phyloP scores from a whole-genome alignment of 768 basidiomycete genomes.

The Aureoboletus auriporus region DNA sequence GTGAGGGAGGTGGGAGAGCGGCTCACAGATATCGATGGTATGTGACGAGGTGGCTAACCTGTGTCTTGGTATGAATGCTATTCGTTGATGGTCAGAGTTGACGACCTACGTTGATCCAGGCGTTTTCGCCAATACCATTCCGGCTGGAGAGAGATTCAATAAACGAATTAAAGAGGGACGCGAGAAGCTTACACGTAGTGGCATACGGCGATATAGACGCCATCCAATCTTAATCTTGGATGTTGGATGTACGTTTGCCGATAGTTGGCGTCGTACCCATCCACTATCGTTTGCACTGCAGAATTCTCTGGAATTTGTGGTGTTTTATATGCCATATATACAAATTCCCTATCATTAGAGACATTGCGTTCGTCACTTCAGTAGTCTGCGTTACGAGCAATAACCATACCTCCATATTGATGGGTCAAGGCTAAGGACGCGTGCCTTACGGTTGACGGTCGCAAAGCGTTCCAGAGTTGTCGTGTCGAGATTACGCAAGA shows the following conservation, averaged over 20 bases:
- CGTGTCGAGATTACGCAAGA: conserved; percentile 65
- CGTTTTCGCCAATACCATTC: conserved; percentile 77
- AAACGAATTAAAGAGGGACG: conserved; percentile 1
- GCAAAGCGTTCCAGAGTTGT: conserved; percentile 77
- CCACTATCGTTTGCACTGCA: conserved; percentile 45
- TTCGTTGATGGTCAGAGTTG: not conserved
- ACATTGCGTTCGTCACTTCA: conserved; percentile 1
- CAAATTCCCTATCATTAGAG: conserved; percentile 49
- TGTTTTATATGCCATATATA: conserved; percentile 61
- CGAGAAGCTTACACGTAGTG: conserved; percentile 70
- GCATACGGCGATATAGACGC: conserved; percentile 88
- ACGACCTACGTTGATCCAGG: conserved; percentile 77
- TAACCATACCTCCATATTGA: conserved; percentile 68
- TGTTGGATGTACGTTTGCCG: conserved; percentile 79
- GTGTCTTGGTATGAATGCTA: conserved; percentile 1
- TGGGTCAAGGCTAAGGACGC: conserved; percentile 65
- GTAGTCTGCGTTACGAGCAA: not conserved
- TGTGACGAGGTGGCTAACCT: conserved; percentile 84
- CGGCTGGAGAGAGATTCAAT: conserved; percentile 9
- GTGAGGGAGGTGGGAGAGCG: not conserved
- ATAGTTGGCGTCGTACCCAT: conserved; percentile 58
- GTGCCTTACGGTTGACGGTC: conserved; percentile 64
- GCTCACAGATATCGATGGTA: conserved; percentile 88
- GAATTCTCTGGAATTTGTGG: conserved; percentile 66
- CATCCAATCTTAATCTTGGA: conserved; percentile 80